Conservation (phyloP, 306 rosid genomes). For the Castanea mollissima region DNA sequence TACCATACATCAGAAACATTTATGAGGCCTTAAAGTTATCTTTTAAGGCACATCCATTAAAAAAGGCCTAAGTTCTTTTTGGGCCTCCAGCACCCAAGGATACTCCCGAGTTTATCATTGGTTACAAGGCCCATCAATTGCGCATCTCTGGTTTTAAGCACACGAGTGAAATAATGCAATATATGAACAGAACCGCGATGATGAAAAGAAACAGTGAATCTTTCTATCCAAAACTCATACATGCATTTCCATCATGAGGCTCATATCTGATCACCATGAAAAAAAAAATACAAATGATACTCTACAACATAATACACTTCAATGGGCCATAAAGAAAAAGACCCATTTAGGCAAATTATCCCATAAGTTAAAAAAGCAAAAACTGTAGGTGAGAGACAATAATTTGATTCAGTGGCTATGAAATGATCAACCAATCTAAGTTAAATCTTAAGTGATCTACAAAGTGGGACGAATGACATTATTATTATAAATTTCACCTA, state of each 20-base stretch:
- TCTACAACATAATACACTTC: background rate
- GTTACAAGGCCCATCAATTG: too few species aligned
- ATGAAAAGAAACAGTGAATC: too few species aligned
- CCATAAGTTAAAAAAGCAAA: background rate
- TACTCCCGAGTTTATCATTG: too few species aligned
- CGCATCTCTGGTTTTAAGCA: too few species aligned
- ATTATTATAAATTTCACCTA: constrained; percentile 4
- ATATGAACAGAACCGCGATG: too few species aligned
- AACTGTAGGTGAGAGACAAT: background rate
- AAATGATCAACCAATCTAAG: background rate
- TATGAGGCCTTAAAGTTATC: too few species aligned
- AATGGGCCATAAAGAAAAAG: background rate
- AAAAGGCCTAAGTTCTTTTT: too few species aligned
- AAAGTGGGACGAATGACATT: constrained; percentile 3
- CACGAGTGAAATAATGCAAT: too few species aligned
- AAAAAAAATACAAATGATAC: background rate
- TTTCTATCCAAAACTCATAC: too few species aligned
- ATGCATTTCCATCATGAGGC: background rate
- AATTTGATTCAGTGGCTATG: background rate
- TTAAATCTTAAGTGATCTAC: background rate
- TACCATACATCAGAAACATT: too few species aligned
- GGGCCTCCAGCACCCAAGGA: too few species aligned
- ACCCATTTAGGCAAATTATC: background rate
- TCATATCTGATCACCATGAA: background rate
- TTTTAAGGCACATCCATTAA: too few species aligned